Conservation (phyloP, 768 basidiomycete genomes). For the Phanerochaete sordida region DNA sequence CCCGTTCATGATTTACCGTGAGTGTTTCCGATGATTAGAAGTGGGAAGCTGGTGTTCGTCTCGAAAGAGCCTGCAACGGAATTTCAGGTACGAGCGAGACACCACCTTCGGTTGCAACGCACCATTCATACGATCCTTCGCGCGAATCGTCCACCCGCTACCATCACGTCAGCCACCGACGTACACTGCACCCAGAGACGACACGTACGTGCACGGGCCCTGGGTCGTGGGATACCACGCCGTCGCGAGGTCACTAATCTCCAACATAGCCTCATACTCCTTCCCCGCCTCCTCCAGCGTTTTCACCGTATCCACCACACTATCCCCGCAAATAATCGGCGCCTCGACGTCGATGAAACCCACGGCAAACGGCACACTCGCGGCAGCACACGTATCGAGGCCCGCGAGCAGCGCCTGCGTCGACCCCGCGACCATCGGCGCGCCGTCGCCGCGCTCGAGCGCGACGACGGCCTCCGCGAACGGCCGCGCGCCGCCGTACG, state of each 20-base stretch:
- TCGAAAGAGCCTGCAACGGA: conserved; percentile 8
- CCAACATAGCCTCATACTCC: neutral
- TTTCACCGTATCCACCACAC: neutral
- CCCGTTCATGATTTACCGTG: neutral
- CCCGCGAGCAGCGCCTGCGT: neutral
- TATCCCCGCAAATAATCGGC: neutral
- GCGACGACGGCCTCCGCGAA: neutral
- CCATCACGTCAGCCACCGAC: neutral
- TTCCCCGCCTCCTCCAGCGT: neutral
- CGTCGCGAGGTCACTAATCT: neutral
- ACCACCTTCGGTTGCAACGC: neutral
- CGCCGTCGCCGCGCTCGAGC: neutral
- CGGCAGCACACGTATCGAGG: neutral
- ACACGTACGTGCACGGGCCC: neutral
- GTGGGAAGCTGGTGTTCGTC: conserved; percentile 22
- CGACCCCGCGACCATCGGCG: neutral
- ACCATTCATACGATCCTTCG: neutral
- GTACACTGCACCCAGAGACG: neutral
- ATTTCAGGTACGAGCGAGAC: neutral
- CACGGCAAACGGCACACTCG: neutral
- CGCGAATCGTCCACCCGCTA: neutral
- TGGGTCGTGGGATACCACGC: neutral
- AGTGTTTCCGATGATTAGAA: conserved; percentile 24
- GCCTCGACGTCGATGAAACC: neutral
- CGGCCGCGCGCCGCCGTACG: neutral